Base-by-base conservation (phyloP, 164 flowering plant genomes). In the Euptelea pleiosperma region DNA sequence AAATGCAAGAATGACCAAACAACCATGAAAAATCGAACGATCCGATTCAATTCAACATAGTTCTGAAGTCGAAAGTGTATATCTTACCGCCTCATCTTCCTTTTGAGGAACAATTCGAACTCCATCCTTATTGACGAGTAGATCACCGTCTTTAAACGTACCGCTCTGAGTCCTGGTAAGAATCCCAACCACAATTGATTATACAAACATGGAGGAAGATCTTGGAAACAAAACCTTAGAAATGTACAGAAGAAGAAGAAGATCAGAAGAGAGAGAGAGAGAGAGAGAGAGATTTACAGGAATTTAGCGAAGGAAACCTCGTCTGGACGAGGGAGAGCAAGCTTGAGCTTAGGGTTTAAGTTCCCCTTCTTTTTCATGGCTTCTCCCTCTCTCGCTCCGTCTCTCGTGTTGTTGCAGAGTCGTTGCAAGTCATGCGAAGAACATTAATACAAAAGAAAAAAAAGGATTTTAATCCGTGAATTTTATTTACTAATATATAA, bases 141-240 rank as follows among this genome's bases (percentile, higher is more conserved):
- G 84, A 89, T 94, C 96, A 1, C 99, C 96, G 36, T 79, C 93
- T 77, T 61, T 79, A 60, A 89, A 94, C 14, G 98, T 91, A 1
- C 99, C 98, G 48, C 96, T 87, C 19, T 77, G 74, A 7, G 96
- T 87, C 64, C 99, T 91, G 46, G 53, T 11, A 37, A 18, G 33
- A 31, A 42, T 18, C 28, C 9, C 19, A 54, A 14, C 33, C 15
- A 55, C 29, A 52, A 33, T 3, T 28, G n/a, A n/a, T n/a, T n/a
- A n/a, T n/a, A n/a, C n/a, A 26, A n/a, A 6, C 37, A 44, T 22
- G 2, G 2, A 24, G 6, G 35, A 28, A 28, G 19, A 26, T 12
- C 34, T 26, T 15, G 37, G 3, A 40, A 34, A 46, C 6, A 48
- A 54, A 50, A 33, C 55, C 21, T 50, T 34, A 62, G 4, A n/a